Percentiles rank a stretch among this genome's conserved stretches.
phyloP scores from a whole-genome alignment of 176 grass and related monocot species.

The Canna indica region DNA sequence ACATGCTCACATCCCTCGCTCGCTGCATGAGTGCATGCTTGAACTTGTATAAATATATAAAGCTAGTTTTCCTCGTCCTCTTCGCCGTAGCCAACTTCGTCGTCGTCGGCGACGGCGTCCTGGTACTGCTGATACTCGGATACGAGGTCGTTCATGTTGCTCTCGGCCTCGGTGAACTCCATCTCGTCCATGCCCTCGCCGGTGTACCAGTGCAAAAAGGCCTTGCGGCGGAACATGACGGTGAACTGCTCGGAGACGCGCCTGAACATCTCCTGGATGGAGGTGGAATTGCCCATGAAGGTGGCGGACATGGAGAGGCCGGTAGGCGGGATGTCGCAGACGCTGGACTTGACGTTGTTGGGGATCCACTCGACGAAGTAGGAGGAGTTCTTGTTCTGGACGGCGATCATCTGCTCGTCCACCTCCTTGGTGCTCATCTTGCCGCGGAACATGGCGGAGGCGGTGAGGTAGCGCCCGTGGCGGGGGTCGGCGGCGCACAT shows the following conservation, averaged over 20 bases:
- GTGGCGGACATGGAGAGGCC: slow-evolving; percentile 19
- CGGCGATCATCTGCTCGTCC: slow-evolving; percentile 30
- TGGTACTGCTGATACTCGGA: slow-evolving; percentile 99
- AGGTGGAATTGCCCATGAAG: slow-evolving; percentile 22
- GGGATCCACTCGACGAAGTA: slow-evolving; percentile 34
- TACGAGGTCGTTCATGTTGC: slow-evolving; percentile 99
- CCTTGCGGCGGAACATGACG: slow-evolving; percentile 37
- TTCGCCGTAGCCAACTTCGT: not conserved
- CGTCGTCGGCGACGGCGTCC: slow-evolving; percentile 39
- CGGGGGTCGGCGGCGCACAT: slow-evolving; percentile 88
- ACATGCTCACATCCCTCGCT: too few relatives aligned
- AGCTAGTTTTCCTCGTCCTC: not conserved
- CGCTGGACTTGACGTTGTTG: slow-evolving; percentile 33
- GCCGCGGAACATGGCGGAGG: slow-evolving; percentile 31
- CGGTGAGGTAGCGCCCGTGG: slow-evolving; percentile 47
- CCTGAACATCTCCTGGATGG: slow-evolving; percentile 19
- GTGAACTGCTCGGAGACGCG: slow-evolving; percentile 20
- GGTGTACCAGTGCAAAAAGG: slow-evolving; percentile 88
- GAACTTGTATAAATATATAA: too few relatives aligned
- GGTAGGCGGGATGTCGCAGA: slow-evolving; percentile 23
- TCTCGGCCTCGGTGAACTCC: slow-evolving; percentile 99
- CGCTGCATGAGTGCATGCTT: too few relatives aligned
- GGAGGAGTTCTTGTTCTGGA: slow-evolving; percentile 33
- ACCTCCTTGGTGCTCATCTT: slow-evolving; percentile 29
- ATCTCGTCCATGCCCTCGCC: slow-evolving; percentile 82